Conservation (phyloP, 2,329 filamentous ascomycete species). For the Fonsecaea multimorphosa region DNA sequence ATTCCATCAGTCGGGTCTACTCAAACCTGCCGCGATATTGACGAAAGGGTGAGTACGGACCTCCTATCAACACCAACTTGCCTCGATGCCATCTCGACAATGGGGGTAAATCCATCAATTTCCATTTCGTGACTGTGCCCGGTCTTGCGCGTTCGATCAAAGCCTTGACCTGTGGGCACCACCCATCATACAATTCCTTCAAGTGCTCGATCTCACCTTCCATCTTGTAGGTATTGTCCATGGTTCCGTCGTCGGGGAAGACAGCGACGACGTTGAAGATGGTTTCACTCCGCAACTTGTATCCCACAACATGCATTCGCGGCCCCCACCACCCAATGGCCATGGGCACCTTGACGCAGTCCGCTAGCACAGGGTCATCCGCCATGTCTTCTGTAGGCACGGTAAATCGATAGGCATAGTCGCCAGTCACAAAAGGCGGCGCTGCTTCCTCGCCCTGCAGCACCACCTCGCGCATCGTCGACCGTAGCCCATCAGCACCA, state of each 20-base stretch:
- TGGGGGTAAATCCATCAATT: conserved; percentile 8
- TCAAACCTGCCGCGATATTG: neutral
- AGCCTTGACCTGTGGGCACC: conserved; percentile 12
- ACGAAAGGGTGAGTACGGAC: neutral
- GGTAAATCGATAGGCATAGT: conserved; percentile 10
- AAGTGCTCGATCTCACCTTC: conserved; percentile 15
- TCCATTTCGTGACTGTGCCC: conserved; percentile 14
- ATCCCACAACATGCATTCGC: conserved; percentile 12
- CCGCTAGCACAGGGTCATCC: conserved; percentile 5
- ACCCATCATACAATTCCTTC: conserved; percentile 3
- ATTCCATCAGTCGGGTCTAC: conserved; percentile 1
- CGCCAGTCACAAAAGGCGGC: conserved; percentile 8
- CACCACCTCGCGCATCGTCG: conserved; percentile 14
- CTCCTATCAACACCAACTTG: conserved; percentile 12
- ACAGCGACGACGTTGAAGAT: conserved; percentile 8
- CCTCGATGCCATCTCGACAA: conserved; percentile 11
- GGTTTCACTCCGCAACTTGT: conserved; percentile 14
- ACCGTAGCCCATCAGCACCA: conserved; percentile 3
- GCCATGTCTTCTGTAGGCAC: conserved; percentile 12
- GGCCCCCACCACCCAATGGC: conserved; percentile 15
- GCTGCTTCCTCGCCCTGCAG: conserved; percentile 3
- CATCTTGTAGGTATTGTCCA: conserved; percentile 16
- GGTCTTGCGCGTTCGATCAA: conserved; percentile 11
- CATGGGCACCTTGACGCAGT: conserved; percentile 13
- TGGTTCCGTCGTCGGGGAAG: conserved; percentile 9